A percentile compares a stretch with the other conserved stretches of the same genome.
Evolutionary conservation across 371 early-diverging fungal genomes (phyloP).

Genomic region (Polyrhizophydium stewartii): DNA sequence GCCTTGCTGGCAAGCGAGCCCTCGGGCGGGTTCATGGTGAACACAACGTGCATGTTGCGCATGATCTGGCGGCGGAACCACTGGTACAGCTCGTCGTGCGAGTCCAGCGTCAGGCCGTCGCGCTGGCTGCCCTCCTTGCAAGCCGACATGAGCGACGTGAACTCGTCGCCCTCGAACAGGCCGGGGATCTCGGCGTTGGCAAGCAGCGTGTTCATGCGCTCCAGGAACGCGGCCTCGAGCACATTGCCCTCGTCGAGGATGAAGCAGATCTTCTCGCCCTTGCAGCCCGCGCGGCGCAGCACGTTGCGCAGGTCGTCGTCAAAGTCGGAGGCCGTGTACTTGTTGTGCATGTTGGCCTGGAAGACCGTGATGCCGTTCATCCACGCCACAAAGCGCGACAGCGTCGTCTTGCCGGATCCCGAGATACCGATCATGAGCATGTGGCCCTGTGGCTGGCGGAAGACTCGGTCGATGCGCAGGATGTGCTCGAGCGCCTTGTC

Average conservation of each 20-base stretch:
- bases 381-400: slow-evolving; percentile 98
- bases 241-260: slow-evolving; percentile 98
- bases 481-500: slow-evolving; percentile 97
- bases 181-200: slow-evolving; percentile 99
- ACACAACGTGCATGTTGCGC: slow-evolving; percentile 96
- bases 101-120: slow-evolving; percentile 92
- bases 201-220: slow-evolving; percentile 97
- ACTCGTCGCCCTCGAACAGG: slow-evolving; percentile 97
- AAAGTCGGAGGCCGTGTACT: slow-evolving; percentile 94
- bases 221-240: slow-evolving; percentile 92
- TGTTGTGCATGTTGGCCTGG: slow-evolving; percentile 95
- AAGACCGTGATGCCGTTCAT: slow-evolving; percentile 96
- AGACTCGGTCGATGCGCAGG: slow-evolving; percentile 96
- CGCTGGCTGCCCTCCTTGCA: slow-evolving; percentile 93
- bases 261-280: slow-evolving; percentile 97
- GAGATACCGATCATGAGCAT: slow-evolving; percentile 95
- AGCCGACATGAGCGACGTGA: slow-evolving; percentile 82
- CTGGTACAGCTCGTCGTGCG: slow-evolving; percentile 91
- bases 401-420: slow-evolving; percentile 94
- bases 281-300: slow-evolving; percentile 89
- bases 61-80: slow-evolving; percentile 97
- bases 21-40: slow-evolving; percentile 98
- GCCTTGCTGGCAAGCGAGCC: slow-evolving; percentile 90
- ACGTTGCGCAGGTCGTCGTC: slow-evolving; percentile 94
- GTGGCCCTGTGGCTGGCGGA: slow-evolving; percentile 97